Conservation (phyloP, 257 asterid genomes). For the Perilla frutescens region DNA sequence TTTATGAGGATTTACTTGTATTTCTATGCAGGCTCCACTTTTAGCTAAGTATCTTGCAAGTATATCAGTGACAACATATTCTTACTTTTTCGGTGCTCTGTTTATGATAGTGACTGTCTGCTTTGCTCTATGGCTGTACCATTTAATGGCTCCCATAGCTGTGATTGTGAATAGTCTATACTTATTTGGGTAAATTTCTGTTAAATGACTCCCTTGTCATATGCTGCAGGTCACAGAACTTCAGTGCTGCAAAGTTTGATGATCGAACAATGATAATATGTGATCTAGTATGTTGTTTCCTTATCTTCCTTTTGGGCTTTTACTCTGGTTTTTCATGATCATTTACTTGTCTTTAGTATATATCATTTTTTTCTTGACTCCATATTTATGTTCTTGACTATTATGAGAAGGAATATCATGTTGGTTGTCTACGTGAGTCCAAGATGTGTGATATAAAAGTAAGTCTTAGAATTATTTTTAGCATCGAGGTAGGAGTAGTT, state of each 20-base stretch:
- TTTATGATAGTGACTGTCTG: slow-evolving; percentile 71
- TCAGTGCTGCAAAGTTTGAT: slow-evolving; percentile 91
- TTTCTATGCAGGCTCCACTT: slow-evolving; percentile 75
- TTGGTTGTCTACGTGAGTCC: slow-evolving; percentile 87
- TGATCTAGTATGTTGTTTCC: slow-evolving; percentile 70
- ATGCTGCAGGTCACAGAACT: slow-evolving; percentile 76
- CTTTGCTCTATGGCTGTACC: not conserved
- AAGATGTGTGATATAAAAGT: slow-evolving; percentile 91
- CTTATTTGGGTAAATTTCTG: not conserved
- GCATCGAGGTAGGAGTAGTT: slow-evolving; percentile 27
- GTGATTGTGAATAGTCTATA: slow-evolving; percentile 22
- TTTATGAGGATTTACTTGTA: slow-evolving; percentile 35
- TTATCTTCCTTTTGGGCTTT: slow-evolving; percentile 5
- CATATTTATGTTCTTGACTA: slow-evolving; percentile 38
- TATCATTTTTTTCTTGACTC: slow-evolving; percentile 7
- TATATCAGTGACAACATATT: slow-evolving; percentile 89
- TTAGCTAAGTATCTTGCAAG: slow-evolving; percentile 88
- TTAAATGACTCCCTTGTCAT: slow-evolving; percentile 31
- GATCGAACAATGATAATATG: slow-evolving; percentile 92
- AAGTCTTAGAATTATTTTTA: slow-evolving; percentile 33
- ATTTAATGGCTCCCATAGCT: not conserved
- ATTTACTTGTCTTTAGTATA: slow-evolving; percentile 24
- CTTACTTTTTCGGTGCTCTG: slow-evolving; percentile 77
- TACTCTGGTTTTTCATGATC: not conserved
- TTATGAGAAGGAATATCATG: slow-evolving; percentile 99